phyloP scores from a whole-genome alignment of 73 alveolate genomes.

The Tetrahymena elliotti region DNA sequence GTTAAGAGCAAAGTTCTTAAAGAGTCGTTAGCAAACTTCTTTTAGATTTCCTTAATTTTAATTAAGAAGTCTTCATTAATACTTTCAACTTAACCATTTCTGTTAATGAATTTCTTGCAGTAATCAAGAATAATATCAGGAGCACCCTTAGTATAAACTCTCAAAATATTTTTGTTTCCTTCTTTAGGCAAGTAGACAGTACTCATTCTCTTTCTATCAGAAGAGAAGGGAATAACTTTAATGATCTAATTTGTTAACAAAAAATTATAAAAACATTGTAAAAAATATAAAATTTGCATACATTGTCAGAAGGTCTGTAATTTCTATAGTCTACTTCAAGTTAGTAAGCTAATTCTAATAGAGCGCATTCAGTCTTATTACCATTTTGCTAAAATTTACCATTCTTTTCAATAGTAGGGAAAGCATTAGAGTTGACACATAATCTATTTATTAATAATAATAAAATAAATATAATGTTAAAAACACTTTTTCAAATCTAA shows the following conservation, averaged over 20 bases:
- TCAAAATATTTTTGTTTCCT: constrained; percentile 1
- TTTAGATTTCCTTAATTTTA: constrained; percentile 46
- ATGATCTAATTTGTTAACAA: constrained; percentile 3
- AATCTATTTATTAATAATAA: background rate
- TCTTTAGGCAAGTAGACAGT: constrained; percentile 43
- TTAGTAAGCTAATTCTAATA: constrained; percentile 36
- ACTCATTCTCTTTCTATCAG: constrained; percentile 86
- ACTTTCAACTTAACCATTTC: constrained; percentile 51
- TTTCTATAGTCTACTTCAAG: constrained; percentile 29
- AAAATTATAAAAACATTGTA: background rate
- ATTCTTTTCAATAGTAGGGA: constrained; percentile 39
- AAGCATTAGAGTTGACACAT: constrained; percentile 26
- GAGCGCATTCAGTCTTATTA: constrained; percentile 64
- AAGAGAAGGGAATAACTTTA: constrained; percentile 71
- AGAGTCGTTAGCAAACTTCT: constrained; percentile 58
- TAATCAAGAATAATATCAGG: constrained; percentile 65
- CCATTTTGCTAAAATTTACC: constrained; percentile 52
- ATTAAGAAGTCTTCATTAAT: constrained; percentile 28
- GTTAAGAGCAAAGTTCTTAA: constrained; percentile 75
- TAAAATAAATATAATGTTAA: background rate
- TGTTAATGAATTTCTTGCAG: constrained; percentile 58
- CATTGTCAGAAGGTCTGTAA: background rate
- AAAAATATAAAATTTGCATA: background rate
- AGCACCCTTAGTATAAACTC: constrained; percentile 77
- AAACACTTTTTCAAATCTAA: background rate